Evolutionary conservation across 2,329 filamentous ascomycete species (phyloP).

Genomic region (Fusarium albidum): DNA sequence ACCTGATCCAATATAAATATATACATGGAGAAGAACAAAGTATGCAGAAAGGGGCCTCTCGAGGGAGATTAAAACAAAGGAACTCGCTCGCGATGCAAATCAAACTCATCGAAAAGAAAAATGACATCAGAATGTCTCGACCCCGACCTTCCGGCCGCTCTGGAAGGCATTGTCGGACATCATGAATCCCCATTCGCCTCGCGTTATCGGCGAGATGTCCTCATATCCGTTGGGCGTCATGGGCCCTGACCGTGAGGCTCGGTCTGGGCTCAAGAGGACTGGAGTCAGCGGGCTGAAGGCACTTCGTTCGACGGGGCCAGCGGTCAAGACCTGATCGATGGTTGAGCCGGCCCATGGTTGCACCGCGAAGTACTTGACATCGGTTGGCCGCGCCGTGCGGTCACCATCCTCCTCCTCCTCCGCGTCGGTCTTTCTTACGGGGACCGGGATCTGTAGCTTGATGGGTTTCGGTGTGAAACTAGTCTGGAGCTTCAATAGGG

Average conservation of each 20-base stretch:
- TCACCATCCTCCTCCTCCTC: conserved; percentile 47
- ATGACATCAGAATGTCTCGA: conserved; percentile 47
- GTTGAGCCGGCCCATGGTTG: conserved; percentile 45
- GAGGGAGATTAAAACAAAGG: conserved; percentile 18
- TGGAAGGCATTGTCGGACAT: conserved; percentile 58
- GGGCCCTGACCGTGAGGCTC: conserved; percentile 50
- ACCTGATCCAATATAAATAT: conserved; percentile 1
- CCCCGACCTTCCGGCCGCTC: conserved; percentile 55
- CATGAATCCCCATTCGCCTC: conserved; percentile 69
- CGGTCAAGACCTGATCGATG: conserved; percentile 55
- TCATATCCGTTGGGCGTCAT: conserved; percentile 67
- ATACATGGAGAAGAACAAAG: conserved; percentile 12
- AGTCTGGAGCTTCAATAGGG: conserved; percentile 54
- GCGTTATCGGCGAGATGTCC: conserved; percentile 69
- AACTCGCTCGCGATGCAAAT: conserved; percentile 15
- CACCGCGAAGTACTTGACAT: conserved; percentile 39
- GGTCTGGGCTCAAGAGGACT: conserved; percentile 30
- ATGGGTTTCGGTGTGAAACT: conserved; percentile 45
- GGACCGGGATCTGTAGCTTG: conserved; percentile 10
- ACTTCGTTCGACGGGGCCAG: conserved; percentile 30
- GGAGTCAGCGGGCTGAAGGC: conserved; percentile 35
- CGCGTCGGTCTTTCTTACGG: conserved; percentile 11
- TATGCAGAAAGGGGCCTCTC: conserved; percentile 17
- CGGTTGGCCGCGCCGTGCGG: conserved; percentile 49
- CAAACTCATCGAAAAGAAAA: conserved; percentile 3